These are phyloP conservation scores for Cryptococcus sp. DNA, from an alignment of 1,284 basidiomycete genomes.

Conservation along the genomic window DNA sequence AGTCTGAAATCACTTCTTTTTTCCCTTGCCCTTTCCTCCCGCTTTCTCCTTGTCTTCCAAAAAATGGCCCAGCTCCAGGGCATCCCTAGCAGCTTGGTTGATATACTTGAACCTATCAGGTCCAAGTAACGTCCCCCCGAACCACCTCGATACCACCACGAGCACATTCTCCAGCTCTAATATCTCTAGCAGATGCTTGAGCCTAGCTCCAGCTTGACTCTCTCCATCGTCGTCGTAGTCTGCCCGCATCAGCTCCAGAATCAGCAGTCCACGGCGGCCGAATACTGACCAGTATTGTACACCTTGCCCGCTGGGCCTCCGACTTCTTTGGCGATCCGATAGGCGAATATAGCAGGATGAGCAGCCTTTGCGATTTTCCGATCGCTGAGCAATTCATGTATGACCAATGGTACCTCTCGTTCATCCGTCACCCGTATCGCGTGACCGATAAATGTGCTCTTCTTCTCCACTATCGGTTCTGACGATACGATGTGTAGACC, in stretches of 20 bases:
- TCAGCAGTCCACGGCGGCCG: not conserved
- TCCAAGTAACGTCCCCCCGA: constrained; percentile 61
- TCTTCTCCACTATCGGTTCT: constrained; percentile 74
- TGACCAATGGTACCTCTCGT: constrained; percentile 65
- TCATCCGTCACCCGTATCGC: constrained; percentile 73
- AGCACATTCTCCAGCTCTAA: constrained; percentile 64
- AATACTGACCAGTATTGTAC: constrained; percentile 32
- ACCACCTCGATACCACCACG: constrained; percentile 61
- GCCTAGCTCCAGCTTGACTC: constrained; percentile 75
- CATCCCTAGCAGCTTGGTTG: constrained; percentile 80
- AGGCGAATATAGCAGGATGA: constrained; percentile 85
- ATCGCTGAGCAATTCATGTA: constrained; percentile 68
- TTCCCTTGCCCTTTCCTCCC: constrained; percentile 14
- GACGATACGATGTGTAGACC: constrained; percentile 62
- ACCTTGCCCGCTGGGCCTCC: constrained; percentile 37
- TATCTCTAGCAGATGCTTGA: constrained; percentile 83
- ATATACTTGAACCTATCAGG: constrained; percentile 89
- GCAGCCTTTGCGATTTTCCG: constrained; percentile 57
- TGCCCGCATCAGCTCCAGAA: constrained; percentile 34
- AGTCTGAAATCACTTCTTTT: constrained; percentile 3
- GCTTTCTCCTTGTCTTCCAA: constrained; percentile 19
- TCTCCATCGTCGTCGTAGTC: constrained; percentile 94
- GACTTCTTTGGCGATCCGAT: constrained; percentile 39
- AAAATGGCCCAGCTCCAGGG: constrained; percentile 65
- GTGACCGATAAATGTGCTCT: constrained; percentile 74